phyloP scores from a whole-genome alignment of 2,329 filamentous ascomycete species.

The Cercospora sp. region DNA sequence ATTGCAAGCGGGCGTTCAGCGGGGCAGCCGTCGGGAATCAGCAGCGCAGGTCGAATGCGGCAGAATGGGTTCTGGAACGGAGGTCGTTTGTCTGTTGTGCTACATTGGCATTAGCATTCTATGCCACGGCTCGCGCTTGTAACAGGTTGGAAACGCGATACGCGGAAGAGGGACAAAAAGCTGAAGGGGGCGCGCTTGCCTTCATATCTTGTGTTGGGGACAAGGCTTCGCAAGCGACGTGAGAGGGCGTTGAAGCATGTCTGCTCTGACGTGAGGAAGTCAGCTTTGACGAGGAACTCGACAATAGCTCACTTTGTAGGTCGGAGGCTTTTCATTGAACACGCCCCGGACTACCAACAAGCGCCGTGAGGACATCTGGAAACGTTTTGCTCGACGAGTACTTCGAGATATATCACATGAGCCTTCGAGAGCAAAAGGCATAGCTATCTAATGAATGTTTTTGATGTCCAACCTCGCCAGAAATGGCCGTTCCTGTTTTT shows the following conservation, averaged over 20 bases:
- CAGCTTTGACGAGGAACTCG: not conserved
- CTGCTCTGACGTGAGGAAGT: not conserved
- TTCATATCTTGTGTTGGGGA: constrained; percentile 1
- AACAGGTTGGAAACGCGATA: not conserved
- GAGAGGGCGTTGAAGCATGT: not conserved
- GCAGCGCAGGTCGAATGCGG: constrained; percentile 27
- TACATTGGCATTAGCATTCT: constrained; percentile 9
- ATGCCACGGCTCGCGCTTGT: not conserved
- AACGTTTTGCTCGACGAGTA: not conserved
- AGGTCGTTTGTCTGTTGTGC: constrained; percentile 14
- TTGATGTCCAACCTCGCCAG: not conserved
- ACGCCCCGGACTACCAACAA: not conserved
- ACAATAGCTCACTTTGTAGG: not conserved
- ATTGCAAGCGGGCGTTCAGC: constrained; percentile 27
- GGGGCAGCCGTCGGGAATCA: constrained; percentile 19
- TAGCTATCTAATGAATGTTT: not conserved
- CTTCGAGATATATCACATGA: not conserved
- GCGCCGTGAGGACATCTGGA: not conserved
- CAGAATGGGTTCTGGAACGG: constrained; percentile 20
- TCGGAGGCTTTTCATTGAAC: not conserved
- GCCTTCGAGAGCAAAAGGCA: not conserved
- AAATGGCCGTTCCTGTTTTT: not conserved
- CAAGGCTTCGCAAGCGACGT: not conserved
- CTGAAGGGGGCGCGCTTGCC: constrained; percentile 21
- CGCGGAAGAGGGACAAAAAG: constrained; percentile 22